Base-by-base conservation (phyloP, 1,139 yeast species). In the Pichia inconspicua region DNA sequence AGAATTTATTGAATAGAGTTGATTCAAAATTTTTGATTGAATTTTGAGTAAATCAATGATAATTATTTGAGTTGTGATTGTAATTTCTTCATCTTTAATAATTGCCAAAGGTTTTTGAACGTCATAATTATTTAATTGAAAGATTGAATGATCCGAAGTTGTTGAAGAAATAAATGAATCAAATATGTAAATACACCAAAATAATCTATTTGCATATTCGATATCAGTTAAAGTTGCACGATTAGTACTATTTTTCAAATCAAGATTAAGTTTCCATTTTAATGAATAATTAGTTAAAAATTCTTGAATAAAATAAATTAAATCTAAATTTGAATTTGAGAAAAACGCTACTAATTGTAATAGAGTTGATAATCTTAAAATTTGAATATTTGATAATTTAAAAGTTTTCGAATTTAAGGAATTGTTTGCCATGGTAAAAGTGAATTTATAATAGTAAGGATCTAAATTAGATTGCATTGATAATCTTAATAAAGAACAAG, bases 111-210 rank as follows among this genome's bases (percentile, higher is more conserved):
- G 78, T 11, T 66, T 52, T 0, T 75, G 74, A 1, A 72, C 67
- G 47, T 70, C 69, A 35, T 75, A 70, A 52, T 75, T 76, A 47
- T 70, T 72, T 47, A 74, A 77, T 37, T 68, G 68, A 17, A 76
- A 66, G 1, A 72, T 68, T 17, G 72, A 66, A 2, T 73, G 71
- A 46, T 77, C 62, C 1, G 77, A 77, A 14, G 73, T 56, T 4
- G 76, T 66, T 1, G 71, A 63, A 1, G 76, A 68, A 17, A 75
- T 67, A 17, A 71, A 57, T 41, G 77, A 57, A 53, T 76, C 81
- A 61, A 71, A 71, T 46, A 70, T 70, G 53, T 72, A 75, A 11
- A 74, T 72, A 43, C 75, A 69, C 80, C 80, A 76, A 53, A 75
- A 75, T 6, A 74, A 59, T 42, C 80, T 60, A 46, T 59, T 65